Conservation (phyloP, 768 basidiomycete species). For the Podaxis rugospora region DNA sequence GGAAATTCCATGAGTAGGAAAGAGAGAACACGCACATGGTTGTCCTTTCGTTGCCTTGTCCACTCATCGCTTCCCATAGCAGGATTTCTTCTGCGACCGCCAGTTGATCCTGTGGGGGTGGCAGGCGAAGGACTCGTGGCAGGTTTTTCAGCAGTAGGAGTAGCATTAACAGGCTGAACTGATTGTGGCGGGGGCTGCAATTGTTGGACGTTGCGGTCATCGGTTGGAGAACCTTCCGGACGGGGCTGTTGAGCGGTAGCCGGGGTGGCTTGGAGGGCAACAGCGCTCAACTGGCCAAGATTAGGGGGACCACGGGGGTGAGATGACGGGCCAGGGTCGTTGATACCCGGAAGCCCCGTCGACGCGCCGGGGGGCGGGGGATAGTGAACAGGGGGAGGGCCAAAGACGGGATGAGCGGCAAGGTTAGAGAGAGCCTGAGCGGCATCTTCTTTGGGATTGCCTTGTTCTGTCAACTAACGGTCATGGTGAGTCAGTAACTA, state of each 20-base stretch:
- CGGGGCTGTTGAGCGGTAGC: conserved; percentile 19
- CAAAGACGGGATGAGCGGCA: conserved; percentile 34
- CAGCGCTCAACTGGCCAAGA: conserved; percentile 53
- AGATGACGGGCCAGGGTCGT: conserved; percentile 69
- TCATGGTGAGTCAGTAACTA: neutral
- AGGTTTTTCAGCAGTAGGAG: conserved; percentile 3
- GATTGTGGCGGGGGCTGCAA: conserved; percentile 9
- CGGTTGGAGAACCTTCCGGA: conserved; percentile 8
- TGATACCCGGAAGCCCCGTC: conserved; percentile 44
- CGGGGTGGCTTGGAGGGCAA: conserved; percentile 43
- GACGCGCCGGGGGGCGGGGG: conserved; percentile 24
- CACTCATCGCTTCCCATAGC: conserved; percentile 75
- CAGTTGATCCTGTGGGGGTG: conserved; percentile 23
- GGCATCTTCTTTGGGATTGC: conserved; percentile 56
- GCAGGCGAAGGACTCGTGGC: conserved; percentile 20
- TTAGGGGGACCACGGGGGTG: conserved; percentile 67
- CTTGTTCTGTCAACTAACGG: conserved; percentile 34
- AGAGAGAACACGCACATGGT: conserved; percentile 51
- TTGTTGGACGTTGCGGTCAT: conserved; percentile 8
- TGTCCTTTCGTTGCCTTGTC: conserved; percentile 77
- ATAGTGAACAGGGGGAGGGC: conserved; percentile 27
- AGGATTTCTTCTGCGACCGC: conserved; percentile 51
- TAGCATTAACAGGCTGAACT: neutral
- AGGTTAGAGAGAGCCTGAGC: conserved; percentile 55
- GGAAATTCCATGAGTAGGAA: neutral